phyloP scores from a whole-genome alignment of 2,329 filamentous ascomycete genomes.

The Apiospora sp. region DNA sequence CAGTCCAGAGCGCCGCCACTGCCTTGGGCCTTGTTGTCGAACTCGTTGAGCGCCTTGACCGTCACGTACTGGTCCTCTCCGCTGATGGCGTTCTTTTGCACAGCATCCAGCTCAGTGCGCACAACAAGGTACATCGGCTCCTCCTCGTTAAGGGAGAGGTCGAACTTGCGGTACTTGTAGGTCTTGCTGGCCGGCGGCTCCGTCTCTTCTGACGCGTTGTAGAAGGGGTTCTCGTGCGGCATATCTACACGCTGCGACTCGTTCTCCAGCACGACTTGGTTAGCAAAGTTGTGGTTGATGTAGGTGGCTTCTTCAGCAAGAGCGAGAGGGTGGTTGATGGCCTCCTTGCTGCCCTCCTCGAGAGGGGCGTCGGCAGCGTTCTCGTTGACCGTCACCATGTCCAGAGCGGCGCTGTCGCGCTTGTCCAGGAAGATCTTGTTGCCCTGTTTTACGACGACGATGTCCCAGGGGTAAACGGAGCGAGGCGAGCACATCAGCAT shows the following conservation, averaged over 20 bases:
- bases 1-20: slow-evolving; percentile 95
- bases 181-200: slow-evolving; percentile 94
- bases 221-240: slow-evolving; percentile 93
- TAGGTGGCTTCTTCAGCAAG: slow-evolving; percentile 97
- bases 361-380: slow-evolving; percentile 95
- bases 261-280: slow-evolving; percentile 90
- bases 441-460: slow-evolving; percentile 90
- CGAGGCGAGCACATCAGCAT: slow-evolving; percentile 99
- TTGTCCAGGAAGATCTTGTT: slow-evolving; percentile 99
- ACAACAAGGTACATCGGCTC: slow-evolving; percentile 93
- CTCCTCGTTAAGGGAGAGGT: slow-evolving; percentile 93
- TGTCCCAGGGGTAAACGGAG: slow-evolving; percentile 97
- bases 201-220: slow-evolving; percentile 90
- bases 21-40: slow-evolving; percentile 96
- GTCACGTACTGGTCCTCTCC: slow-evolving; percentile 92
- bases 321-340: slow-evolving; percentile 90
- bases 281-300: slow-evolving; percentile 99
- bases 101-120: slow-evolving; percentile 92
- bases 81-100: slow-evolving; percentile 92
- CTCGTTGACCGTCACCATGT: slow-evolving; percentile 99
- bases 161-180: slow-evolving; percentile 98
- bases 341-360: slow-evolving; percentile 94
- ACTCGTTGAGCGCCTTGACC: slow-evolving; percentile 98
- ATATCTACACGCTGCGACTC: slow-evolving; percentile 82
- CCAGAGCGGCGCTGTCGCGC: slow-evolving; percentile 91